Percentiles rank a stretch among this genome's conserved stretches.
These are phyloP conservation scores for Abortiporus biennis DNA, from an alignment of 1,284 basidiomycete genomes.

Conservation along the genomic window DNA sequence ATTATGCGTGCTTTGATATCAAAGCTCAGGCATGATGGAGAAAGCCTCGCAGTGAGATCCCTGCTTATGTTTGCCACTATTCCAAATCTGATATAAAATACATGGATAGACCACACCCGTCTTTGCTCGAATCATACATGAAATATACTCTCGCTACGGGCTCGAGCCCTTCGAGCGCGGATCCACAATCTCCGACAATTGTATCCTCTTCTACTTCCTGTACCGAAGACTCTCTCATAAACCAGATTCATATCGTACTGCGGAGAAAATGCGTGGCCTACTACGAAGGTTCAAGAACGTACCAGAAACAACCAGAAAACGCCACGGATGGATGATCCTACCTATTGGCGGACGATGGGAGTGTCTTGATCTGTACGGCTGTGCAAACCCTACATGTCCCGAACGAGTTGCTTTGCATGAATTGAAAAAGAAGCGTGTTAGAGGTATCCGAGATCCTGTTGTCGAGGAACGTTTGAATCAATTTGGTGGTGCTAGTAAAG, in stretches of 20 bases:
- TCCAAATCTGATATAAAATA: not conserved
- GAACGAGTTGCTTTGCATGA: conserved; percentile 15
- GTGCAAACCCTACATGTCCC: conserved; percentile 15
- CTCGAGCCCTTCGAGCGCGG: conserved; percentile 19
- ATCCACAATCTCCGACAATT: conserved; percentile 8
- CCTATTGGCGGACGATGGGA: conserved; percentile 20
- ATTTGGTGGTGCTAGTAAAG: conserved; percentile 19
- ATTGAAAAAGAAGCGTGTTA: conserved; percentile 13
- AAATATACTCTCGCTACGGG: conserved; percentile 23
- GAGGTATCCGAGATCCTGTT: conserved; percentile 18
- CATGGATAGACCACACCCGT: conserved; percentile 15
- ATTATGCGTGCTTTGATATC: conserved; percentile 16
- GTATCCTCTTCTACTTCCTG: conserved; percentile 24
- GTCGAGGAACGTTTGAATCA: conserved; percentile 20
- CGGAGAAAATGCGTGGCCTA: conserved; percentile 14
- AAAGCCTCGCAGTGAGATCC: conserved; percentile 15
- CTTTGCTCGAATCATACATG: conserved; percentile 18
- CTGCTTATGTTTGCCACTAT: not conserved
- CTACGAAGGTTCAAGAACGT: conserved; percentile 17
- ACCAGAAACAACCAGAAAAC: conserved; percentile 12
- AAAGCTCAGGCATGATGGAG: conserved; percentile 15
- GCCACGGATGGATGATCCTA: conserved; percentile 18
- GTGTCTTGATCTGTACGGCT: conserved; percentile 19
- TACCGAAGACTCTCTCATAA: conserved; percentile 17
- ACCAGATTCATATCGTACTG: conserved; percentile 12